phyloP scores from a whole-genome alignment of 768 basidiomycete genomes.

The Scleroderma citrinum region DNA sequence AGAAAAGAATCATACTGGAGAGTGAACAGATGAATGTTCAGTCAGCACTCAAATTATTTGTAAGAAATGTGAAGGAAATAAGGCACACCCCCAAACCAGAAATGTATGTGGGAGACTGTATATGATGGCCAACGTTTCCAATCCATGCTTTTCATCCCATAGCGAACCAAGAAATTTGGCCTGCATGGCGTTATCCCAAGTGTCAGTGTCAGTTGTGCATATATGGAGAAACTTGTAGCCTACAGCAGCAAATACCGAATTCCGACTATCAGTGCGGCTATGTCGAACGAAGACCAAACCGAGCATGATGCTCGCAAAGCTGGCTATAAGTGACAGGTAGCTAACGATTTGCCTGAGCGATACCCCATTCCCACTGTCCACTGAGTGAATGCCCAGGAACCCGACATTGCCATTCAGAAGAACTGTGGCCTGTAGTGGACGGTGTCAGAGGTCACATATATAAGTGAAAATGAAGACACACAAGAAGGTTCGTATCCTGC shows the following conservation, averaged over 20 bases:
- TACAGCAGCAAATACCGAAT: slow-evolving; percentile 31
- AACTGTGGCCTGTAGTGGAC: slow-evolving; percentile 42
- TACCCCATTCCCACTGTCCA: slow-evolving; percentile 19
- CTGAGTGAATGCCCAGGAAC: slow-evolving; percentile 48
- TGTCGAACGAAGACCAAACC: slow-evolving; percentile 39
- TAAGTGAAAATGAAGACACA: slow-evolving; percentile 18
- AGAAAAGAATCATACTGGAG: slow-evolving; percentile 25
- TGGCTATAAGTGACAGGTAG: slow-evolving; percentile 40
- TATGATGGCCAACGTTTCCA: slow-evolving; percentile 46
- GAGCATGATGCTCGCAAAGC: slow-evolving; percentile 38
- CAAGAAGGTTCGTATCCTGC: slow-evolving; percentile 48
- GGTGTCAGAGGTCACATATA: not conserved
- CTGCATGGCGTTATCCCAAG: not conserved
- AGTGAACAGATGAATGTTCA: no score
- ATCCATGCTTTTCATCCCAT: slow-evolving; percentile 29
- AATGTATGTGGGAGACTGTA: slow-evolving; percentile 53
- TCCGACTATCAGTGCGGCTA: slow-evolving; percentile 29
- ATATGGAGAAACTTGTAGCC: slow-evolving; percentile 7
- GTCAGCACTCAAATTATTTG: no score
- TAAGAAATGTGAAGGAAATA: slow-evolving; percentile 6
- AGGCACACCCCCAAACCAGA: slow-evolving; percentile 54
- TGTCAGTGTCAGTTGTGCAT: not conserved
- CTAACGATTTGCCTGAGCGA: slow-evolving; percentile 33
- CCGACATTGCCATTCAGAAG: slow-evolving; percentile 54
- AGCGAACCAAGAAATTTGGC: slow-evolving; percentile 13